phyloP scores from a whole-genome alignment of 2,329 filamentous ascomycete genomes.

The Aspergillus costaricaensis region DNA sequence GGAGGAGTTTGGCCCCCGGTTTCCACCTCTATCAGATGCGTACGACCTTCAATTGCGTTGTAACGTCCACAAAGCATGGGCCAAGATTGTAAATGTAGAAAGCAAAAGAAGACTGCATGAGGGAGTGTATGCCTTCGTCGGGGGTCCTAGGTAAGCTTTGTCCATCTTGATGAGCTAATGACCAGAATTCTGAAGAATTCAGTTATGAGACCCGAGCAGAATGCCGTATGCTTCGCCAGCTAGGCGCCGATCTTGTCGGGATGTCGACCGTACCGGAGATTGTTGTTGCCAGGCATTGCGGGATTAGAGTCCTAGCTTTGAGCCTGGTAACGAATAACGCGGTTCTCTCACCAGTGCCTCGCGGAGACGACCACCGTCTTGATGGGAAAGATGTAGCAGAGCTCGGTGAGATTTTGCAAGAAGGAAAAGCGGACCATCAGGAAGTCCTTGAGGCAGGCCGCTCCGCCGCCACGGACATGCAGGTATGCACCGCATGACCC shows the following conservation, averaged over 20 bases:
- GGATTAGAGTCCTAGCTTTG: constrained; percentile 64
- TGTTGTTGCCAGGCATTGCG: constrained; percentile 64
- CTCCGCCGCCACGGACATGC: constrained; percentile 64
- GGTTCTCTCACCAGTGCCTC: constrained; percentile 59
- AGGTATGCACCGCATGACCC: constrained; percentile 44
- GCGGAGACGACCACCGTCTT: constrained; percentile 59
- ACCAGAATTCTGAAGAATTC: neutral
- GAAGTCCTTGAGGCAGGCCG: constrained; percentile 65
- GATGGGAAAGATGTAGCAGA: constrained; percentile 53
- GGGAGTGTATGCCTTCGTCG: constrained; percentile 66
- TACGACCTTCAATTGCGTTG: constrained; percentile 64
- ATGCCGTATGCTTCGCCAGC: constrained; percentile 60
- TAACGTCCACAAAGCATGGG: constrained; percentile 60
- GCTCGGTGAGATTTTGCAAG: constrained; percentile 57
- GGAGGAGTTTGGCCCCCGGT: constrained; percentile 63
- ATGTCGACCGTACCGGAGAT: constrained; percentile 73
- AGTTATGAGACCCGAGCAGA: constrained; percentile 68
- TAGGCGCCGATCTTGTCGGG: constrained; percentile 69
- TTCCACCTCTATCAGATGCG: constrained; percentile 65
- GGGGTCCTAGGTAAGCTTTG: constrained; percentile 59
- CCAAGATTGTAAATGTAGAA: constrained; percentile 48
- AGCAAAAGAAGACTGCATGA: constrained; percentile 59
- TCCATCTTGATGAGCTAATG: neutral
- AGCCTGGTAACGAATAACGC: constrained; percentile 68
- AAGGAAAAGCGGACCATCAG: constrained; percentile 64